Conservation (phyloP, 805 yeast genomes). For the Hanseniaspora guilliermondii region DNA sequence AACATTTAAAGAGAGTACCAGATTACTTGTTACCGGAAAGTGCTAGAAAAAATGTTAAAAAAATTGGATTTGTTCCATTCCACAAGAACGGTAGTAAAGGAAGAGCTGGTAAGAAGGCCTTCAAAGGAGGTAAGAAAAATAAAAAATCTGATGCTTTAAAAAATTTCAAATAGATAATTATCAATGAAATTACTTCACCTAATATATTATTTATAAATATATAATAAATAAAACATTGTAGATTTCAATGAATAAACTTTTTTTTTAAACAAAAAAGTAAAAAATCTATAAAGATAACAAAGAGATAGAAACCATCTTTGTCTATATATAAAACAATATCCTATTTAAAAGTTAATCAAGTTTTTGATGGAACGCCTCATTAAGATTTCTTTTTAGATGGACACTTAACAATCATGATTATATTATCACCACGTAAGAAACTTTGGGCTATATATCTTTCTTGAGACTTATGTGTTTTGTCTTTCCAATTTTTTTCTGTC, state of each 20-base stretch:
- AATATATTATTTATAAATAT: neutral
- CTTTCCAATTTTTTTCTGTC: constrained; percentile 58
- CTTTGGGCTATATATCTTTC: constrained; percentile 79
- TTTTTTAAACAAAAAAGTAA: too few relatives aligned
- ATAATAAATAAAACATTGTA: neutral
- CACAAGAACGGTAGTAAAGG: constrained; percentile 33
- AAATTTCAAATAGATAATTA: constrained; percentile 30
- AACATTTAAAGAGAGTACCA: constrained; percentile 84
- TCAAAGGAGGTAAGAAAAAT: constrained; percentile 27
- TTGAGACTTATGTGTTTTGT: constrained; percentile 35
- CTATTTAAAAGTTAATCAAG: neutral
- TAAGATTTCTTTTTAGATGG: constrained; percentile 20
- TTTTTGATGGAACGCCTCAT: neutral
- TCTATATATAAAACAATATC: too few relatives aligned
- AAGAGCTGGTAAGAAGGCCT: constrained; percentile 35
- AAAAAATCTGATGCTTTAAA: constrained; percentile 56
- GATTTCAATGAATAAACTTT: too few relatives aligned
- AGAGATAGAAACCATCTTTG: too few relatives aligned
- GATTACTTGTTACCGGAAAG: constrained; percentile 77
- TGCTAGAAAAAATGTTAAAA: constrained; percentile 45
- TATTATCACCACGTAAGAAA: constrained; percentile 92
- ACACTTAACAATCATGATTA: constrained; percentile 62
- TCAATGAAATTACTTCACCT: too few relatives aligned
- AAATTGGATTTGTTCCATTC: constrained; percentile 64
- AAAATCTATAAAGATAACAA: too few relatives aligned